phyloP scores from a whole-genome alignment of 1,139 yeast species.

The Wickerhamomyces sp. region DNA sequence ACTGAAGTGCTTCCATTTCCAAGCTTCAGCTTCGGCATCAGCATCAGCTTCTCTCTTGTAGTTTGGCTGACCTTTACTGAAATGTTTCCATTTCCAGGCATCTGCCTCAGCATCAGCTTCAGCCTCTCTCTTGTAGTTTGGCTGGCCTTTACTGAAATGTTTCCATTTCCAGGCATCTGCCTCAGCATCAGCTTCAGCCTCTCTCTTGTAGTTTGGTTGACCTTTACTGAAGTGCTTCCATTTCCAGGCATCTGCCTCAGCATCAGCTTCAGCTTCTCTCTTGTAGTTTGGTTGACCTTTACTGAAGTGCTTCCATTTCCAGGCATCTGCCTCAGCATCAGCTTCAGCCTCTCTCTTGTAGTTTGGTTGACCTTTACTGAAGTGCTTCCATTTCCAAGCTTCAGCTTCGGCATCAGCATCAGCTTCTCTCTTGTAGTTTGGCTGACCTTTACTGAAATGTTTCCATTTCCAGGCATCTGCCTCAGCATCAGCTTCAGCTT shows the following conservation, averaged over 20 bases:
- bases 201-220: slow-evolving; percentile 14
- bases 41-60: slow-evolving; percentile 13
- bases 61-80: slow-evolving; percentile 15
- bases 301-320: slow-evolving; percentile 14
- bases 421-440: slow-evolving; percentile 15
- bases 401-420: slow-evolving; percentile 8
- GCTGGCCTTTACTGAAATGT: slow-evolving; percentile 14
- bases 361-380: slow-evolving; percentile 15
- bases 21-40: slow-evolving; percentile 5
- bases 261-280: slow-evolving; percentile 8
- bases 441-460: slow-evolving; percentile 14
- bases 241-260: slow-evolving; percentile 4
- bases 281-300: not conserved
- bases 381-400: slow-evolving; percentile 13
- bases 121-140: slow-evolving; percentile 12
- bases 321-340: slow-evolving; percentile 3
- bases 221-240: slow-evolving; percentile 7
- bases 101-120: slow-evolving; percentile 21
- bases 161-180: slow-evolving; percentile 19
- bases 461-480: slow-evolving; percentile 22
- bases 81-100: slow-evolving; percentile 17
- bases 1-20: slow-evolving; percentile 9
- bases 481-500: slow-evolving; percentile 8
- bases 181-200: slow-evolving; percentile 14
- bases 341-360: slow-evolving; percentile 2